phyloP scores from a whole-genome alignment of 2,329 filamentous ascomycete species.

The Trichoderma atrobrunneum region DNA sequence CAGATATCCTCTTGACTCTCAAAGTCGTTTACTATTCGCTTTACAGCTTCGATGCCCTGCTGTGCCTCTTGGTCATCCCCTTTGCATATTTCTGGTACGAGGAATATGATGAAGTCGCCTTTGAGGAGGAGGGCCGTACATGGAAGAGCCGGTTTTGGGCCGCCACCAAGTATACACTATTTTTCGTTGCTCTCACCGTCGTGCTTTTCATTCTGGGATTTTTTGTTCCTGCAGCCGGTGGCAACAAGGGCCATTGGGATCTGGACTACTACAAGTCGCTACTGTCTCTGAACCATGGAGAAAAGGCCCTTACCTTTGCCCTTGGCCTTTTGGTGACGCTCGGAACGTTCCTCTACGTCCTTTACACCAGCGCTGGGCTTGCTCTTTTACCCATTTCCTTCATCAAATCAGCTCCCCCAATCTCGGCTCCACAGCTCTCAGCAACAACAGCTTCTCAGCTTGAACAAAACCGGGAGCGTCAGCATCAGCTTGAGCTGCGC shows the following conservation, averaged over 20 bases:
- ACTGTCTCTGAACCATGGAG: slow-evolving; percentile 75
- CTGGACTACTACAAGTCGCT: slow-evolving; percentile 90
- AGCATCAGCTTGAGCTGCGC: slow-evolving; percentile 85
- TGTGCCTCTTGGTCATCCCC: slow-evolving; percentile 86
- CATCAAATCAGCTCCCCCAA: slow-evolving; percentile 85
- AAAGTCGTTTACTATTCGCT: slow-evolving; percentile 89
- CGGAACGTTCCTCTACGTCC: slow-evolving; percentile 78
- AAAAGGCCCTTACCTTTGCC: slow-evolving; percentile 87
- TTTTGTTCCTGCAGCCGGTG: slow-evolving; percentile 79
- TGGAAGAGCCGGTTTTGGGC: slow-evolving; percentile 69
- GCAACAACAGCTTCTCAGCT: slow-evolving; percentile 77
- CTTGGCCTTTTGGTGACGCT: slow-evolving; percentile 85
- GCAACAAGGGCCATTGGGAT: slow-evolving; percentile 67
- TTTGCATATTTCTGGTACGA: slow-evolving; percentile 99
- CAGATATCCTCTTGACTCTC: slow-evolving; percentile 74
- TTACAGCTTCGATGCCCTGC: slow-evolving; percentile 85
- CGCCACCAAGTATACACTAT: slow-evolving; percentile 87
- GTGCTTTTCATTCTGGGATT: slow-evolving; percentile 89
- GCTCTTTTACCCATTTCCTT: slow-evolving; percentile 85
- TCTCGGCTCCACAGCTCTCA: slow-evolving; percentile 76
- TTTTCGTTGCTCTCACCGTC: slow-evolving; percentile 75
- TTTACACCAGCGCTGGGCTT: slow-evolving; percentile 87
- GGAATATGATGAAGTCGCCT: slow-evolving; percentile 89
- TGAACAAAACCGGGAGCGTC: slow-evolving; percentile 84
- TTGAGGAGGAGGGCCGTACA: slow-evolving; percentile 76